Evolutionary conservation across 805 yeast species (phyloP), one percentile per base, ranked within the genome.

Genomic region (Teunomyces tritomae): DNA sequence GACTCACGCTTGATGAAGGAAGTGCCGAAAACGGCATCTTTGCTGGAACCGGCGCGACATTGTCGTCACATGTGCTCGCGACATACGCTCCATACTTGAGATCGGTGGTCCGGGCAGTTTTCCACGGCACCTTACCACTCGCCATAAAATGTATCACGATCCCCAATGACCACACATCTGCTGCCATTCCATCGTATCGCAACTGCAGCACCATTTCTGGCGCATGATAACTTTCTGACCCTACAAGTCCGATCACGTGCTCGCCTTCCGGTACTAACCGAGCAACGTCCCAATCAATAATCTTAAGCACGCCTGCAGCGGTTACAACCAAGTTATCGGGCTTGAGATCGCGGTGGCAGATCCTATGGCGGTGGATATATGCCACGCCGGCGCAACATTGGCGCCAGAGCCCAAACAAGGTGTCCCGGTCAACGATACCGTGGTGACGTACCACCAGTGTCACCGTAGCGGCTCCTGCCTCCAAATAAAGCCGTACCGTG

Each of bases 141-240:
- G 60, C 9, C 20, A 77, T 41, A 45, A 62, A 70, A 45, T 63
- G 65, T 13, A 75, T 54, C 1, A 78, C 59, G 2, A 78, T 64
- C 2, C 80, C 84, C 14, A 77, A 50, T 0, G 81, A 70, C 84
- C 84, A 79, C 8, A 77, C 55, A 51, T 79, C 83, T 8, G 69
- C 64, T 17, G 59, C 57, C 40, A 54, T 60, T 0, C 80, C 77
- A 45, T 72, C 66, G 52, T 79, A 79, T 8, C 52, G 52, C 6
- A 78, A 55, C 10, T 39, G 40, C 6, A 57, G 46, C 29, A 65
- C 64, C 13, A 73, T 67, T 57, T 79, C 84, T 0, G 84, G 84
- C 0, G 83, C 79, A 17, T 66, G 65, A 52, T 68, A 76, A 10
- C 57, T 53, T 11, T 63, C 68, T 0, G 82, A 71, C 0, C 84